These are phyloP conservation scores for Mycena rebaudengoi DNA, from an alignment of 768 basidiomycete genomes.

Conservation along the genomic window DNA sequence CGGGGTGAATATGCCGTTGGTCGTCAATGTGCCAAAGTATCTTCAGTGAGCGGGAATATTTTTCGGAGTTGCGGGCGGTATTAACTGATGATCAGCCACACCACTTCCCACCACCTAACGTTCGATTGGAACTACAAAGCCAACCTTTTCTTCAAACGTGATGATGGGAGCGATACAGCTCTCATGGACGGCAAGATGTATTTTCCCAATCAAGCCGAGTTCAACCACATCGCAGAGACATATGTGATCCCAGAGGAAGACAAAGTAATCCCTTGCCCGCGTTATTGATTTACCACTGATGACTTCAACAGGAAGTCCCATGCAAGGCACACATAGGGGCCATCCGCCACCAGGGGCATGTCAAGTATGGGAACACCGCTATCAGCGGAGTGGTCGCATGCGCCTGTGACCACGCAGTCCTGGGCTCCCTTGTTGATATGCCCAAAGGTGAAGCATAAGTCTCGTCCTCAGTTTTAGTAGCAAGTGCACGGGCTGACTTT, in stretches of 20 bases:
- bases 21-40: neutral
- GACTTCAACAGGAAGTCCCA: too few species aligned
- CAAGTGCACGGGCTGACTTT: neutral
- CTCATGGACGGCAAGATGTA: neutral
- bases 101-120: neutral
- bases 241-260: neutral
- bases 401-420: constrained; percentile 5
- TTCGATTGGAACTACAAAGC: neutral
- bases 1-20: neutral
- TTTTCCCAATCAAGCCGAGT: neutral
- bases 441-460: constrained; percentile 4
- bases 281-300: neutral
- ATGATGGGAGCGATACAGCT: neutral
- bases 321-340: neutral
- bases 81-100: neutral
- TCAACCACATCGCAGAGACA: neutral
- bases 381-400: constrained; percentile 1
- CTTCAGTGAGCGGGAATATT: neutral
- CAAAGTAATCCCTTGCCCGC: neutral
- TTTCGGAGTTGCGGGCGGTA: neutral
- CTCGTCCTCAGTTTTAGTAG: neutral
- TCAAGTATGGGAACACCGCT: constrained; percentile 4
- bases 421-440: constrained; percentile 8
- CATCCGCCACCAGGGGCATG: neutral
- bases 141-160: neutral